Percentiles rank a stretch among this genome's conserved stretches.
Conservation (phyloP, 169 alveolate genomes). For the Plasmodium berghei region DNA sequence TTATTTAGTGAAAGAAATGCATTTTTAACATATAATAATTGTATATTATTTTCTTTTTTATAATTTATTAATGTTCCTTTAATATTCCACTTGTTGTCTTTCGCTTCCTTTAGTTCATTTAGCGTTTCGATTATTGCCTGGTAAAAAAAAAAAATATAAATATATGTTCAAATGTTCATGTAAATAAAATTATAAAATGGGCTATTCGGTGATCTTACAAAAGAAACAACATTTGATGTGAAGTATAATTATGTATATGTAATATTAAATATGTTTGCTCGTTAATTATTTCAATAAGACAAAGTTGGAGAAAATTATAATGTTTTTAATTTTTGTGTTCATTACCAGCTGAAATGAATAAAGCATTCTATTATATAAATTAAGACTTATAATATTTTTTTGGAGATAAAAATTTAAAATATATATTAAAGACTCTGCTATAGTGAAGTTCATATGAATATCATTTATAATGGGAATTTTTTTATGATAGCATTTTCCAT, state of each 20-base stretch:
- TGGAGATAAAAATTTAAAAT: slow-evolving; percentile 48
- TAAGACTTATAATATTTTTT: slow-evolving; percentile 15
- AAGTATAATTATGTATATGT: no score
- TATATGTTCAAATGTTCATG: neutral
- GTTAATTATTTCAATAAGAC: no score
- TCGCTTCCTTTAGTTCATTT: slow-evolving; percentile 36
- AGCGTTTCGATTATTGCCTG: slow-evolving; percentile 58
- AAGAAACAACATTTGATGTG: no score
- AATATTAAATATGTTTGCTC: no score
- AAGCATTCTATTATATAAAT: slow-evolving; percentile 40
- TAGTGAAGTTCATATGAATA: slow-evolving; percentile 22
- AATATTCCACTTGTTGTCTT: slow-evolving; percentile 52
- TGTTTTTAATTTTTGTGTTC: no score
- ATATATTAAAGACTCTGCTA: slow-evolving; percentile 54
- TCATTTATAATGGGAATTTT: slow-evolving; percentile 36
- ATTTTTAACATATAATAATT: slow-evolving; percentile 44
- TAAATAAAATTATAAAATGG: neutral
- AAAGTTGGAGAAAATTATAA: no score
- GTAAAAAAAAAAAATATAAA: neutral
- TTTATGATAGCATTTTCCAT: slow-evolving; percentile 57
- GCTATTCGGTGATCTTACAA: no score
- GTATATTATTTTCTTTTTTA: slow-evolving; percentile 65
- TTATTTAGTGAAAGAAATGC: slow-evolving; percentile 43
- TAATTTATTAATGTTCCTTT: slow-evolving; percentile 50
- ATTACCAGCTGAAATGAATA: slow-evolving; percentile 59